Base-by-base conservation (phyloP, 1,284 basidiomycete genomes). In the Leccinum pallidistipes region DNA sequence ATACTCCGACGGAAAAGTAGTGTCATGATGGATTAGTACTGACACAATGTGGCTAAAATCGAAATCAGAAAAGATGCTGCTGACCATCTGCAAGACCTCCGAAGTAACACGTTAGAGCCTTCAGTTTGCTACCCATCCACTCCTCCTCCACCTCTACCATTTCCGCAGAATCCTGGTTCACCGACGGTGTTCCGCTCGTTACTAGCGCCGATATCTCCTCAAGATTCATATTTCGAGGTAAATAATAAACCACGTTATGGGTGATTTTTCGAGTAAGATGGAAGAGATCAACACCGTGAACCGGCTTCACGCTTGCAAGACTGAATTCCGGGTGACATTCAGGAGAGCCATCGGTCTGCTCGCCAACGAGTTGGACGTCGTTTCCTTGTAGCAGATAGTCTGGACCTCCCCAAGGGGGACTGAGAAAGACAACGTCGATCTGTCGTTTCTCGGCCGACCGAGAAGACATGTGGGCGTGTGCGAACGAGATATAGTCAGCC, bases 331-430 rank as follows among this genome's bases (percentile, higher is more conserved):
- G 81, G 64, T 86, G 81, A 1, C 66, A 67, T 53, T 70, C 68
- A 9, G 52, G 1, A 10, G 47, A 24, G 50, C 45, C 18, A 10
- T 58, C 21, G 40, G 47, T 60, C 45, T 68, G 71, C 55, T 49
- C 63, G 11, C 67, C 51, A 12, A 73, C 66, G 9, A 53, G 24
- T n/a, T 61, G 62, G 21, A 21, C 45, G 29, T 58, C 66, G 21
- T 64, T 60, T 55, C 53, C 49, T 12, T 77, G 80, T 11, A 77
- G 74, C 51, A 92, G 78, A 69, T 94, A 94, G 3, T 83, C 82
- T 4, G 90, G 90, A 27, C 92, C 91, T 66, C 95, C 95, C 94
- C 94, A 97, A 0, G 95, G 95, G 1, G 95, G 95, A 64, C 92
- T 95, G 43, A 97, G 84, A 73, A 98, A 98, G 12, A 97, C 86